Base-by-base conservation (phyloP, 176 grass and related monocot genomes). In the Elymus sibiricus region DNA sequence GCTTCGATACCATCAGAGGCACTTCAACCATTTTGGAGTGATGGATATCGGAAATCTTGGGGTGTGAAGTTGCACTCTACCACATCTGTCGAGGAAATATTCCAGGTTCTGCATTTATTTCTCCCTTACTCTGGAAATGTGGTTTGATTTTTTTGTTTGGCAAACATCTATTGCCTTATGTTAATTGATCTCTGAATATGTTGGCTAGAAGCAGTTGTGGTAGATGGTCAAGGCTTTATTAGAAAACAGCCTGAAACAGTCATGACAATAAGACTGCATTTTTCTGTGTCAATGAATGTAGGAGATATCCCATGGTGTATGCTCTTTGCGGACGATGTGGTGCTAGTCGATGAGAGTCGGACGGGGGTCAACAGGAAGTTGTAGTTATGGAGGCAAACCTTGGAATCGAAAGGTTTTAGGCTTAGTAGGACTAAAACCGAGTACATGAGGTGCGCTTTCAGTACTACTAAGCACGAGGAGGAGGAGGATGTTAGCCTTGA, bases 31-130 rank as follows among this genome's bases (percentile, higher is more conserved):
- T 91, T 86, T 91, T 99, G 97, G 97, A 94, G 79, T 32, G 97
- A 96, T 71, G 86, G 85, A 32, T 92, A 93, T 91, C 86, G 92
- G 58, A 99, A 96, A 88, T 94, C 97, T 51, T 99, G 97, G 97
- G 92, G 87, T 44, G 79, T 91, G 79, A 94, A 92, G 78, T 88
- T 99, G 82, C 80, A 95, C 47, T 89, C 89, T 82, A 83, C 90
- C 28, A 86, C 94, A 79, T 94, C 88, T 79, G 46, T 86, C 10
- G 90, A 89, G 15, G 93, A 95, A 78, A 70, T 92, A 37, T 90
- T 95, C 65, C 89, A 95, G 93, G 91, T 95, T 77, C 71, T 74
- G 59, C 53, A 79, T 87, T 83, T 40, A 16, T 85, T 85, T 86
- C 13, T 87, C 60, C 63, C 46, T 78, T 71, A 81, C 53, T 81